phyloP scores from a whole-genome alignment of 495 filamentous ascomycete genomes.

The Aspergillus homomorphus region DNA sequence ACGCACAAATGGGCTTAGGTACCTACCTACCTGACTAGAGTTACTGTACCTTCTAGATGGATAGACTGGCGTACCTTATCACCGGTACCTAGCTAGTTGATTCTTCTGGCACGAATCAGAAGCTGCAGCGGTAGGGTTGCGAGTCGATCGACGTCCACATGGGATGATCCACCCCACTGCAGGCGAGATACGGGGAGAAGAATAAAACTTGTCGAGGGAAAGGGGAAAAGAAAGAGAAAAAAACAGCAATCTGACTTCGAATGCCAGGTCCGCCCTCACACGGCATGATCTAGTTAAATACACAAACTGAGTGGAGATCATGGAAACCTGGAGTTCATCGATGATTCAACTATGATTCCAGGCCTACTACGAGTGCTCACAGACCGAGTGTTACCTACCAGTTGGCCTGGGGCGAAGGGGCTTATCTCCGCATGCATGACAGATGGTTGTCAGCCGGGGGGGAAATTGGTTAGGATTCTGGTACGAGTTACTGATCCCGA shows the following conservation, averaged over 20 bases:
- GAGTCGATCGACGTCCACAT: neutral
- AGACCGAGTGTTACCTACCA: neutral
- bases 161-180: neutral
- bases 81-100: neutral
- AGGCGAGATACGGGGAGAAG: conserved; percentile 4
- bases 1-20: too few species aligned
- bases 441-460: too few species aligned
- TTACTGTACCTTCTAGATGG: too few species aligned
- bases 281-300: neutral
- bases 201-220: neutral
- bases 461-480: neutral
- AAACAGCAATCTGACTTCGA: neutral
- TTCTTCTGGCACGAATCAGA: neutral
- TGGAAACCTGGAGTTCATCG: neutral
- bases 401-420: neutral
- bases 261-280: neutral
- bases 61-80: neutral
- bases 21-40: too few species aligned
- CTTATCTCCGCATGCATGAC: neutral
- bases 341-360: neutral
- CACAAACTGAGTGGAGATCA: too few species aligned
- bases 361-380: neutral
- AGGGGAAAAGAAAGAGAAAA: neutral
- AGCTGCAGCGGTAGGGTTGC: neutral
- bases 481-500: neutral